Base-by-base conservation (phyloP, 2,329 filamentous ascomycete genomes). In the Scedosporium apiospermum region DNA sequence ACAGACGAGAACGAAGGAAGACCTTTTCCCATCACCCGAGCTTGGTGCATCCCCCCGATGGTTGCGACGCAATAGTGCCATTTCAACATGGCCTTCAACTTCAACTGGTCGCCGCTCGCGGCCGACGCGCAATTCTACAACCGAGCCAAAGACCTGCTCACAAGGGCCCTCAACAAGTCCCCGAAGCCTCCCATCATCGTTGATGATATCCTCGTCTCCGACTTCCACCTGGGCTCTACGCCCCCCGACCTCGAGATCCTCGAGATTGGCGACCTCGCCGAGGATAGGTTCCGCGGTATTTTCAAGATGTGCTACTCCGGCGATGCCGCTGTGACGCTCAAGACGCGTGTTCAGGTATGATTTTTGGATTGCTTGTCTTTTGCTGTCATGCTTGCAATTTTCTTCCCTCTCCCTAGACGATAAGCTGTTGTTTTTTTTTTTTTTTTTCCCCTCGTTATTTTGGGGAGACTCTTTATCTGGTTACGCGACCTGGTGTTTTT, bases 51-150 rank as follows among this genome's bases (percentile, higher is more conserved):
- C 27, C 27, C 7, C 38, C 18, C 59, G 60, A 62, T 62, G 55
- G 60, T 59, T 44, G 55, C 59, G 59, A 53, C 42, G 55, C 27
- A 59, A 57, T 57, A 59, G 55, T 66, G 78, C 77, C 76, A 78
- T 78, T 76, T 77, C 76, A 82, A 78, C 77, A 99, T 99, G 95
- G 95, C 95, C 69, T 99, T 99, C 89, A 98, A 98, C 82, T 99
- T 99, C 90, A 98, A 98, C 91, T 99, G 95, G 95, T 96, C 92
- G 84, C 95, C 95, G 73, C 84, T 99, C 68, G 95, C 96, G 78
- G 93, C 93, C 72, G 95, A 98, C 79, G 93, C 91, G 71, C 85
- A 87, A 69, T 95, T 95, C 76, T 93, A 93, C 77, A 86, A 89
- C 73, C 89, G 92, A 69, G 93, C 95, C 60, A 90, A 93, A 75